phyloP scores from a whole-genome alignment of 2,329 filamentous ascomycete genomes.

The Lachnellula occidentalis region DNA sequence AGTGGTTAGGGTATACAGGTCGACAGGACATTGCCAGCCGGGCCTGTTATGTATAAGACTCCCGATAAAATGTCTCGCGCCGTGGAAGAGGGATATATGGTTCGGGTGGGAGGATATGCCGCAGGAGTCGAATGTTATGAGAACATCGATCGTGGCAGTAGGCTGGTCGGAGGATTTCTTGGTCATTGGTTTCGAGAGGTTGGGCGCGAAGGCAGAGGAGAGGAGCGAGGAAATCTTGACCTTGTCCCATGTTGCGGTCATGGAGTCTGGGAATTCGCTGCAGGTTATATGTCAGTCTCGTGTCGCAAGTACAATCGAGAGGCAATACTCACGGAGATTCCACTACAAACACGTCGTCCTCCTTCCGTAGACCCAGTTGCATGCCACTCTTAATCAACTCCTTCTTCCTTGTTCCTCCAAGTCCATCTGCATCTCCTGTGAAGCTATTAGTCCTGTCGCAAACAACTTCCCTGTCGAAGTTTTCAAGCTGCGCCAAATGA shows the following conservation, averaged over 20 bases:
- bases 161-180: slow-evolving; percentile 33
- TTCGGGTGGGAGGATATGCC: slow-evolving; percentile 90
- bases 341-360: slow-evolving; percentile 80
- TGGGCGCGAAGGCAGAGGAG: slow-evolving; percentile 66
- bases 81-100: slow-evolving; percentile 83
- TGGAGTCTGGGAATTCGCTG: slow-evolving; percentile 79
- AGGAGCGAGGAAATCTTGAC: slow-evolving; percentile 66
- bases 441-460: slow-evolving; percentile 5
- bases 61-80: slow-evolving; percentile 67
- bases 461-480: background rate
- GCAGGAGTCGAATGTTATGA: slow-evolving; percentile 82
- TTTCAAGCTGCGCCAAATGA: too few species aligned
- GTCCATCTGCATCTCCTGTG: slow-evolving; percentile 74
- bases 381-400: slow-evolving; percentile 80
- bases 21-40: slow-evolving; percentile 67
- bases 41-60: slow-evolving; percentile 57
- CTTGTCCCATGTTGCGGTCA: slow-evolving; percentile 73
- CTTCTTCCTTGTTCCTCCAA: slow-evolving; percentile 75
- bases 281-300: slow-evolving; percentile 5
- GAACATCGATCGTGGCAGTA: slow-evolving; percentile 43
- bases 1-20: slow-evolving; percentile 77
- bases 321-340: slow-evolving; percentile 59
- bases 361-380: slow-evolving; percentile 65
- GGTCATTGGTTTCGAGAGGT: slow-evolving; percentile 38
- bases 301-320: slow-evolving; percentile 5